Conservation (phyloP, 768 basidiomycete genomes). For the Calvatia gigantea region DNA sequence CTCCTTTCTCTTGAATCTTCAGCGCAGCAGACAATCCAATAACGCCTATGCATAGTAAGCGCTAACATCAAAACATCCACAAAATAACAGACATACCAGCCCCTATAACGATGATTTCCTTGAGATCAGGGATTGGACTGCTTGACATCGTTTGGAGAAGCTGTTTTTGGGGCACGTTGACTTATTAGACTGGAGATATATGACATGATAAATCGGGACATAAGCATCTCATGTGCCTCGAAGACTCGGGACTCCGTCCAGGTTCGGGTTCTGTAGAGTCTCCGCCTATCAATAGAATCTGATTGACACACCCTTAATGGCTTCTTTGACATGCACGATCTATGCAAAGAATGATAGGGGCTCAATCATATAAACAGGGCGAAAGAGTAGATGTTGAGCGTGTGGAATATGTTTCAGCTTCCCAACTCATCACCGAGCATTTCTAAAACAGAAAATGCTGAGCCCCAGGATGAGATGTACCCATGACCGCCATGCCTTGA, state of each 20-base stretch:
- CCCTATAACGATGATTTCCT: neutral
- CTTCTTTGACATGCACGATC: neutral
- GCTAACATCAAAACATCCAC: conserved; percentile 9
- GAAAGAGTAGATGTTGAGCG: neutral
- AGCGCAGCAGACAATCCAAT: conserved; percentile 64
- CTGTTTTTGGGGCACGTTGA: neutral
- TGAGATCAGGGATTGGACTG: neutral
- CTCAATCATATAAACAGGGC: neutral
- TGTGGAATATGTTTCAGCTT: neutral
- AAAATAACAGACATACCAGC: neutral
- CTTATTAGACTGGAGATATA: neutral
- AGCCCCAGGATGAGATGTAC: conserved; percentile 9
- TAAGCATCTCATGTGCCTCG: neutral
- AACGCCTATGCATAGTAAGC: conserved; percentile 40
- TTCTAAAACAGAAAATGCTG: conserved; percentile 3
- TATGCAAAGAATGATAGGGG: neutral
- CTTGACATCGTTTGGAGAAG: neutral
- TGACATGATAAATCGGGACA: conserved; percentile 1
- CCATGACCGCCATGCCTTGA: conserved; percentile 6
- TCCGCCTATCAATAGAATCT: no score
- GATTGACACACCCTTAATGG: no score
- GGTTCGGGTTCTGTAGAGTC: no score
- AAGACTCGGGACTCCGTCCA: no score
- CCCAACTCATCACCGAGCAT: neutral
- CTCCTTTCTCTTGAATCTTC: conserved; percentile 51